Evolutionary conservation across 2,329 filamentous ascomycete species (phyloP), one percentile per base, ranked within the genome.

Genomic region (Mycosphaerella sp.): DNA sequence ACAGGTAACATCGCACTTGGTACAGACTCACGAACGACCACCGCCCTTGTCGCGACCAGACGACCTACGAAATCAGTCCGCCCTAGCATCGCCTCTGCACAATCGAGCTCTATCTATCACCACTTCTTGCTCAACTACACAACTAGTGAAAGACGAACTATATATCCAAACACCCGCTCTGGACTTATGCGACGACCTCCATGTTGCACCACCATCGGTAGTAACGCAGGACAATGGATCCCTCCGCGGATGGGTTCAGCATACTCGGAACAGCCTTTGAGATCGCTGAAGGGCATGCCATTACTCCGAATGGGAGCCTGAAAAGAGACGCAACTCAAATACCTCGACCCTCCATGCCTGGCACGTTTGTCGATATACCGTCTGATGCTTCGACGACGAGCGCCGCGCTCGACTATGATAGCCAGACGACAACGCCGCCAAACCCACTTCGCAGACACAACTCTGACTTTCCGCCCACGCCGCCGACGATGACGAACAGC

Each of bases 391-490:
- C 51, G 21, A 25, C 46, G 8, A 42, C 46, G n/a, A 45, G 41
- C 41, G 39, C 53, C 17, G 35, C 37, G 9, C 40, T 36, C n/a
- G n/a, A 49, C 21, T 25, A 25, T 44, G 47, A 49, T 17, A 50
- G 41, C 48, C 49, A 42, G n/a, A 47, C 47, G n/a, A 56, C 55
- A 8, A 55, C 57, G 17, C 55, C 52, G 8, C 49, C 52, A 10
- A 46, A 41, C 14, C 42, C 21, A 21, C 47, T 44, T n/a, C 30
- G 32, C 28, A 25, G 52, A 18, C 45, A 55, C 25, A 43, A 68
- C 49, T 66, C 60, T 42, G 70, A 68, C 34, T 66, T 75, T 14
- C 73, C 73, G 35, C 72, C 72, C 9, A 75, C 73, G 9, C 73
- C 73, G 27, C 73, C 73, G 10, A 71, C 70, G 6, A 66, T 63